Conservation (phyloP, 1,139 yeast genomes). For the Zygosaccharomyces sapae region DNA sequence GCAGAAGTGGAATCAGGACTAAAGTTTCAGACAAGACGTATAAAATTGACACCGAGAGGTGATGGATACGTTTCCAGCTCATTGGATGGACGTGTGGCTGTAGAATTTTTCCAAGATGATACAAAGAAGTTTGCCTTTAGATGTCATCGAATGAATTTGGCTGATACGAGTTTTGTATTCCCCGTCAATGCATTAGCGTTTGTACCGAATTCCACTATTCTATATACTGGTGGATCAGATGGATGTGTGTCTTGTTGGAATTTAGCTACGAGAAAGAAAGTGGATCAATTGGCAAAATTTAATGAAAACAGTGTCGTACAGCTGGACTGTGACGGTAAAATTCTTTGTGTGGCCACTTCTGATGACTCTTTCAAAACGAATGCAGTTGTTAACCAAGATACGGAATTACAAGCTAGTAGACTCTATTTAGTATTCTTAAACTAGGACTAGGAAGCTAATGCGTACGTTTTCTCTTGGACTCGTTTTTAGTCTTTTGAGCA, state of each 20-base stretch:
- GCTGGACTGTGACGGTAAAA: slow-evolving; percentile 39
- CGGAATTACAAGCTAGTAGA: slow-evolving; percentile 26
- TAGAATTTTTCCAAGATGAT: slow-evolving; percentile 62
- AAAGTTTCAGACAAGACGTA: slow-evolving; percentile 62
- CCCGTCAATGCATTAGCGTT: slow-evolving; percentile 72
- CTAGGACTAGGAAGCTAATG: slow-evolving; percentile 1
- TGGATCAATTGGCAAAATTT: slow-evolving; percentile 53
- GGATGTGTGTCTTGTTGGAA: slow-evolving; percentile 73
- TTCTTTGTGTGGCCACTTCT: slow-evolving; percentile 59
- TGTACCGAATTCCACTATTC: slow-evolving; percentile 44
- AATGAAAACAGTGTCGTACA: slow-evolving; percentile 47
- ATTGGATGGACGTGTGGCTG: slow-evolving; percentile 81
- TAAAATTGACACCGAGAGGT: slow-evolving; percentile 55
- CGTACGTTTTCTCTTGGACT: slow-evolving; percentile 11
- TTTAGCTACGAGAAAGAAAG: slow-evolving; percentile 51
- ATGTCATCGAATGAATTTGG: slow-evolving; percentile 56
- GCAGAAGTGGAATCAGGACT: slow-evolving; percentile 64
- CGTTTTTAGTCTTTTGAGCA: slow-evolving; percentile 39
- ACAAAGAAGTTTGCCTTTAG: slow-evolving; percentile 73
- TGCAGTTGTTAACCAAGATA: slow-evolving; percentile 24
- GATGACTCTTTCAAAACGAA: slow-evolving; percentile 52
- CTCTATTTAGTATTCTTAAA: slow-evolving; percentile 20
- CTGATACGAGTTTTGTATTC: slow-evolving; percentile 58
- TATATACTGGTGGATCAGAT: slow-evolving; percentile 80
- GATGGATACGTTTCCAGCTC: slow-evolving; percentile 73